phyloP scores from a whole-genome alignment of 306 rosid genomes.

The Comarum palustre region DNA sequence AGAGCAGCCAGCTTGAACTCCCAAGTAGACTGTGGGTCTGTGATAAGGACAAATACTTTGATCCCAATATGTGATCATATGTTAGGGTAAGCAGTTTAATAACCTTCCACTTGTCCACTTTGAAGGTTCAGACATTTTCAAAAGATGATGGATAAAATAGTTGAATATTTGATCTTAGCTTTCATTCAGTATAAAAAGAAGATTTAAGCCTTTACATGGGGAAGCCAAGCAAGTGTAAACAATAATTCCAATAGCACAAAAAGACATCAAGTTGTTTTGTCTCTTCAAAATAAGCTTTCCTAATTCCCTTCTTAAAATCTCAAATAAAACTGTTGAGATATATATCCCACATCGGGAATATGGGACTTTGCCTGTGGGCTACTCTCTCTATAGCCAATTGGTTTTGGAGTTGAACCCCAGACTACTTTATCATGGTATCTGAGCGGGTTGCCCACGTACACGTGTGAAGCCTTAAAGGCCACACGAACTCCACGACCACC shows the following conservation, averaged over 20 bases:
- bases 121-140: not conserved
- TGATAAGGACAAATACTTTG: slow-evolving; percentile 2
- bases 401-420: no score
- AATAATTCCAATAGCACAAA: not conserved
- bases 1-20: not conserved
- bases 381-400: no score
- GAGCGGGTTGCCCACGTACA: no score
- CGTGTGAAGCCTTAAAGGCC: no score
- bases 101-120: not conserved
- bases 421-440: no score
- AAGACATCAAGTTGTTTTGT: not conserved
- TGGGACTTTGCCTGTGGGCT: no score
- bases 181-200: not conserved
- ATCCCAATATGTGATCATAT: not conserved
- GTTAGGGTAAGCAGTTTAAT: not conserved
- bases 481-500: no score
- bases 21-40: not conserved
- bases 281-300: not conserved
- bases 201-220: not conserved
- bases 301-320: not conserved
- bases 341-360: no score
- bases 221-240: not conserved
- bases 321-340: not conserved
- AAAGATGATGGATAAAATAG: not conserved
- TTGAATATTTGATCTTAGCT: not conserved